Evolutionary conservation across 371 early-diverging fungal genomes (phyloP).

Genomic region (Mucor velutinosus): DNA sequence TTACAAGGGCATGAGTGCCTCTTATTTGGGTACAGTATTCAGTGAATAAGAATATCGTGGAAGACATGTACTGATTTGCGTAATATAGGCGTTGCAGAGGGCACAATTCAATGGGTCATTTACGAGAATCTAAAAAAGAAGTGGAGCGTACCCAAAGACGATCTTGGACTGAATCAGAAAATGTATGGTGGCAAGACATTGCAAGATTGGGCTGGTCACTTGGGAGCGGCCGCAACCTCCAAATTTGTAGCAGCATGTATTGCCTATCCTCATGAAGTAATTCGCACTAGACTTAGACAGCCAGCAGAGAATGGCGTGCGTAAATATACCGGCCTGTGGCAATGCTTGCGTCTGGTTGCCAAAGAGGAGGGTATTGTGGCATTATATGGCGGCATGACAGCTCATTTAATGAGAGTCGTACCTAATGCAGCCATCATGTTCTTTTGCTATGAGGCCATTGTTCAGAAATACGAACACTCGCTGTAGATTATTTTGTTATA

Average conservation of each 20-base stretch:
- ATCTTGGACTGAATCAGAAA: conserved; percentile 5
- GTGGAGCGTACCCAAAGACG: conserved; percentile 20
- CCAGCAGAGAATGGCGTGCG: conserved; percentile 58
- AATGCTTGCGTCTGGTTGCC: conserved; percentile 70
- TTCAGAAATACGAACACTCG: conserved; percentile 53
- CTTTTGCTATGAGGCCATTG: conserved; percentile 86
- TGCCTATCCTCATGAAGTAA: conserved; percentile 89
- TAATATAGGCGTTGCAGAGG: conserved; percentile 72
- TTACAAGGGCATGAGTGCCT: conserved; percentile 92
- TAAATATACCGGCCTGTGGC: conserved; percentile 83
- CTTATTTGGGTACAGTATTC: conserved; percentile 53
- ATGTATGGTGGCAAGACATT: conserved; percentile 38
- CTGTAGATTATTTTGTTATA: background rate
- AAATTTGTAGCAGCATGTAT: conserved; percentile 88
- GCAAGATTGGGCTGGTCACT: conserved; percentile 72
- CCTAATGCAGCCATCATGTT: conserved; percentile 98
- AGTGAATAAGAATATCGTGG: no score
- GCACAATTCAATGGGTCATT: conserved; percentile 92
- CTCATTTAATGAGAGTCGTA: conserved; percentile 93
- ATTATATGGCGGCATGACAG: conserved; percentile 93
- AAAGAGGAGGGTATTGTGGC: conserved; percentile 87
- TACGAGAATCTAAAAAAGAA: conserved; percentile 88
- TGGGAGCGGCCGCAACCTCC: conserved; percentile 84
- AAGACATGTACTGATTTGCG: background rate
- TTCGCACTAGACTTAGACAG: conserved; percentile 83